Evolutionary conservation across 208 protist genomes (phyloP), one percentile per base, ranked within the genome.

Genomic region (Trypanosoma cruzi): DNA sequence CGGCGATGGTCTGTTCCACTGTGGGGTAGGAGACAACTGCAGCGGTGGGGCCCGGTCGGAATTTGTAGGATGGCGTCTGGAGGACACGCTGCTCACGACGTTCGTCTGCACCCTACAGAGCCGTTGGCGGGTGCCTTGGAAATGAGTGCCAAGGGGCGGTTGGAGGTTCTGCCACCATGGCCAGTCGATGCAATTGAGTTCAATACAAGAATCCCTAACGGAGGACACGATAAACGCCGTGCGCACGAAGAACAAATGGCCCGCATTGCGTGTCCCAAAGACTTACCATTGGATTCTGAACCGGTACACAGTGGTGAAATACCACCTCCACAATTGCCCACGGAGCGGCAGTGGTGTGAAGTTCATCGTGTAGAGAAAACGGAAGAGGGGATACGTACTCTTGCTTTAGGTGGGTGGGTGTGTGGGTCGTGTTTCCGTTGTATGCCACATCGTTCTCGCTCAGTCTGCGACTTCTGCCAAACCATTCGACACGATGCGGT

Each of bases 131-230:
- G 54, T 16, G 26, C 36, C 4, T 14, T 24, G 4, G 32, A 24
- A 4, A 14, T 6, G 4, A 36, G 32, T 26, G 52, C 26, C 26
- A 20, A 10, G 22, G 11, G 2, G 26, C 7, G 20, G 31, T n/a
- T 29, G 13, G 52, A 64, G 18, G 52, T 59, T 20, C 55, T 94
- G 4, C 83, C 88, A 11, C 81, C 85, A 14, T 94, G 85, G 85
- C 88, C 88, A 0, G 68, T 86, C 0, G 85, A 94, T 49, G 68
- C 48, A 34, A 71, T 90, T 29, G 88, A 94, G 71, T 94, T 86
- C 72, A 94, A 89, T 70, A 79, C 85, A 22, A 40, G 54, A 3
- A 46, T 55, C 40, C 61, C 66, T 13, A 53, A 73, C 37, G 88
- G 88, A 29, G 88, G 88, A 0, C 88, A 94, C 31, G 74, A 75